These are phyloP conservation scores for Zygoascus sp. DNA, from an alignment of 1,139 yeast species.

Conservation along the genomic window DNA sequence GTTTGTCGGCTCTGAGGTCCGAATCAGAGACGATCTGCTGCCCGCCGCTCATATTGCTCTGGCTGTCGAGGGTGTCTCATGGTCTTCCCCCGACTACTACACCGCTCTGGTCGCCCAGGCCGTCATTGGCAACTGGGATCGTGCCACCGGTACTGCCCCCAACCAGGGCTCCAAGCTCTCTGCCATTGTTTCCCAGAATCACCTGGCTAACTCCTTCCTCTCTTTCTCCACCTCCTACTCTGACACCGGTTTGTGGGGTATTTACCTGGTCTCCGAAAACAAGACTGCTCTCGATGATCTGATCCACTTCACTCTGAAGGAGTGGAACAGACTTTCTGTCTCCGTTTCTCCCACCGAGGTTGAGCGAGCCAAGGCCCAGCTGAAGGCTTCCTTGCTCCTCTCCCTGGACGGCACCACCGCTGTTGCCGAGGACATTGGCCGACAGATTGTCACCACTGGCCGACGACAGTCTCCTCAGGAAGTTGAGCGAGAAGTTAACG, in stretches of 20 bases:
- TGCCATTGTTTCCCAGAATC: constrained; percentile 66
- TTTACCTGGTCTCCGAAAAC: constrained; percentile 81
- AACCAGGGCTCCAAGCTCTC: constrained; percentile 85
- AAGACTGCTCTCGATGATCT: constrained; percentile 60
- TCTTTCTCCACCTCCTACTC: constrained; percentile 96
- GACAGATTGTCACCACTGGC: constrained; percentile 95
- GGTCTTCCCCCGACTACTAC: constrained; percentile 95
- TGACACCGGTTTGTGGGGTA: constrained; percentile 97
- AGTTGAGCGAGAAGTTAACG: constrained; percentile 78
- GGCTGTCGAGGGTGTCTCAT: constrained; percentile 96
- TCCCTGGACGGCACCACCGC: constrained; percentile 95
- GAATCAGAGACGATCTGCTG: constrained; percentile 73
- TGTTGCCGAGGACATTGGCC: constrained; percentile 95
- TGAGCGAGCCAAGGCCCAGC: constrained; percentile 88
- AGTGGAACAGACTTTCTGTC: constrained; percentile 80
- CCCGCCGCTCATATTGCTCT: constrained; percentile 90
- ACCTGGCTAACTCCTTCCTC: constrained; percentile 89
- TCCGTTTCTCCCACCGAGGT: constrained; percentile 87
- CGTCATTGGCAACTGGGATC: constrained; percentile 95
- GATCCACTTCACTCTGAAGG: constrained; percentile 70
- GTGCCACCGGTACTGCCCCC: constrained; percentile 83
- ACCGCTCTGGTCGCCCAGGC: constrained; percentile 96
- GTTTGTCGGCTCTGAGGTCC: constrained; percentile 81
- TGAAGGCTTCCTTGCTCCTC: constrained; percentile 83
- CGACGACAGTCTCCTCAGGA: constrained; percentile 86